A percentile compares a stretch with the other conserved stretches of the same genome.
Evolutionary conservation across 805 yeast genomes (phyloP).

Genomic region (Candida lessepsii): DNA sequence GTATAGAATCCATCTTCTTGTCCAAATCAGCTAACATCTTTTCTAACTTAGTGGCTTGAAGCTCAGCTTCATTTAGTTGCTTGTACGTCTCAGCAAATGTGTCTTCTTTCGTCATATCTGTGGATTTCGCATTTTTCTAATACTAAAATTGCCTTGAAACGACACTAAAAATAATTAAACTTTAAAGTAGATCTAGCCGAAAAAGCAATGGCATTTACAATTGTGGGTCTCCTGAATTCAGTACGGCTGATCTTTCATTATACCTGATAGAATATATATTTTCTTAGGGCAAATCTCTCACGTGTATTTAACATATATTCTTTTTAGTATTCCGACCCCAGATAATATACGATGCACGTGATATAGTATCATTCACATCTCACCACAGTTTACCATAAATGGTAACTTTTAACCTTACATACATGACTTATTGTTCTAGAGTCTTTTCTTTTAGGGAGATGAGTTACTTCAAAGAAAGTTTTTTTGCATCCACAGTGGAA

Average conservation of each 20-base stretch:
- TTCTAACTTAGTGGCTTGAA: constrained; percentile 60
- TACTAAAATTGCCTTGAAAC: not conserved
- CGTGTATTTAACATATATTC: not conserved
- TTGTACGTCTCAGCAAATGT: constrained; percentile 53
- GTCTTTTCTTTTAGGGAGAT: not conserved
- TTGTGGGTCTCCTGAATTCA: too few species aligned
- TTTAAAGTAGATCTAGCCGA: too few species aligned
- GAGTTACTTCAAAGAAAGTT: not conserved
- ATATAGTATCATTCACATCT: constrained; percentile 1
- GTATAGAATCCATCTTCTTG: constrained; percentile 56
- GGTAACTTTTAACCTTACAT: not conserved
- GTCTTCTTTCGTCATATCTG: constrained; percentile 14
- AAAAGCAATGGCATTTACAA: too few species aligned
- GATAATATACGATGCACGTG: not conserved
- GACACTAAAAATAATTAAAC: too few species aligned
- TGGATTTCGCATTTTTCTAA: constrained; percentile 2
- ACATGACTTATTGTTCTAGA: not conserved
- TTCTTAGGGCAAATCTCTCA: not conserved
- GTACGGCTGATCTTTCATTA: too few species aligned
- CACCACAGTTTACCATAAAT: not conserved
- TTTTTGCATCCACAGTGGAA: constrained; percentile 4
- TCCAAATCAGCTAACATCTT: constrained; percentile 64
- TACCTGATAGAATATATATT: too few species aligned
- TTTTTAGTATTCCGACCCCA: not conserved
- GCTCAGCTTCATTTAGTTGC: constrained; percentile 66